These are phyloP conservation scores for Hygrocybe coccinea DNA, from an alignment of 768 basidiomycete genomes.

Conservation along the genomic window DNA sequence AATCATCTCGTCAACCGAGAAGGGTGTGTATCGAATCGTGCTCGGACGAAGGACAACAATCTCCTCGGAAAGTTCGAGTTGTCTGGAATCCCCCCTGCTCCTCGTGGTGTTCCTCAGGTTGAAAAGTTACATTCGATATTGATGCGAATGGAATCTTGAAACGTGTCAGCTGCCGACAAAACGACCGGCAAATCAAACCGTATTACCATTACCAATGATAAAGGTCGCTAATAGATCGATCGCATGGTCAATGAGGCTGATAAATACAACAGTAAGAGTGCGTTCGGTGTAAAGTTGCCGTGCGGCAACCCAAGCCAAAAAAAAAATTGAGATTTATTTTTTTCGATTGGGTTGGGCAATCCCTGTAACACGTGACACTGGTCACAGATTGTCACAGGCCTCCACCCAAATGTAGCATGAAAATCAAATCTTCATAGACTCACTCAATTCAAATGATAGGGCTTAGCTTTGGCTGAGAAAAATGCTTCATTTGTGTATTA, in stretches of 20 bases:
- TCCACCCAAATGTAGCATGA: no score
- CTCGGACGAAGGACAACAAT: constrained; percentile 98
- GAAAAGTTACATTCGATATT: constrained; percentile 98
- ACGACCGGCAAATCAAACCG: constrained; percentile 94
- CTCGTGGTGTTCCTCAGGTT: constrained; percentile 95
- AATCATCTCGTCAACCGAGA: constrained; percentile 97
- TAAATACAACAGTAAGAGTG: constrained; percentile 80
- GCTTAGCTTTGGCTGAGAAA: no score
- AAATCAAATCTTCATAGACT: no score
- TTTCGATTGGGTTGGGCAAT: no score
- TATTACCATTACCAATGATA: constrained; percentile 94
- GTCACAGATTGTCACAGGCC: no score
- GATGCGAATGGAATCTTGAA: constrained; percentile 95
- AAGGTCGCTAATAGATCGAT: constrained; percentile 96
- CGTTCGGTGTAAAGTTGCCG: no score
- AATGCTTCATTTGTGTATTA: no score
- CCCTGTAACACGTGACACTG: no score
- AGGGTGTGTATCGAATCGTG: constrained; percentile 77
- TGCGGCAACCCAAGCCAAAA: no score
- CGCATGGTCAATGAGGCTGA: constrained; percentile 95
- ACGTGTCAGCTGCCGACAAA: constrained; percentile 94
- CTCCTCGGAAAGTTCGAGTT: constrained; percentile 97
- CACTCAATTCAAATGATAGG: no score
- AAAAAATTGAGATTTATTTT: no score
- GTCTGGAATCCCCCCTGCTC: constrained; percentile 92